Base-by-base conservation (phyloP, 2,329 filamentous ascomycete species). In the Plectosphaerella sp. region DNA sequence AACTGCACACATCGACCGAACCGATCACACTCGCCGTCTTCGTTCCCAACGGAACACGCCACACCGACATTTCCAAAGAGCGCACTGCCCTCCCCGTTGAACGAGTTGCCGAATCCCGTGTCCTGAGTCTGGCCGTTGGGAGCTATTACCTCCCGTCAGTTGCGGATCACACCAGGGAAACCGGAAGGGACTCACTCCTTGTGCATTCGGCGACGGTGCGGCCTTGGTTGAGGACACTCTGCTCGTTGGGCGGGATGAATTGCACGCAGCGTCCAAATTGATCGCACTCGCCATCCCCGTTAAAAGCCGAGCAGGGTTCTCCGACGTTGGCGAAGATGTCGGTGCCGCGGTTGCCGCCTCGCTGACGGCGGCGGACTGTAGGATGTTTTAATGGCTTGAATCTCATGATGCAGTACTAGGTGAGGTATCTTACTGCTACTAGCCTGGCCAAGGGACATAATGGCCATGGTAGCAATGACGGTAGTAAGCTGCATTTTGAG, bases 21-120 rank as follows among this genome's bases (percentile, higher is more conserved):
- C 2, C 25, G 47, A 39, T 54, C 53, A 28, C 53, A 54, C 12
- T 54, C 50, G 25, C 53, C 53, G 4, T 54, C 53, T 3, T 52
- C 11, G 18, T 16, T 37, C 5, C 53, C 53, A 9, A 50, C 53
- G 11, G 50, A 49, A 47, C 50, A 54, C 12, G 53, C 50, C 2
- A 3, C 50, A 7, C 53, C 50, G 1, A 12, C 47, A 14, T 55
- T 55, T 15, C 53, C 51, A 16, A 55, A 53, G 14, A 55, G 53
- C 9, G 51, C 47, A 11, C 42, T 46, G 15, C 51, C 53, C 39
- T 53, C 50, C 16, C 53, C 51, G 24, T 55, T 46, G 45, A 51
- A 22, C 11, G 47, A 51, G 33, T 48, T 51, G 4, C 48, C 47
- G 20, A 51, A 50, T 15, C 28, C 42, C 20, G 24, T 45, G 5